phyloP scores from a whole-genome alignment of 495 filamentous ascomycete genomes.

The Platismatia glauca region DNA sequence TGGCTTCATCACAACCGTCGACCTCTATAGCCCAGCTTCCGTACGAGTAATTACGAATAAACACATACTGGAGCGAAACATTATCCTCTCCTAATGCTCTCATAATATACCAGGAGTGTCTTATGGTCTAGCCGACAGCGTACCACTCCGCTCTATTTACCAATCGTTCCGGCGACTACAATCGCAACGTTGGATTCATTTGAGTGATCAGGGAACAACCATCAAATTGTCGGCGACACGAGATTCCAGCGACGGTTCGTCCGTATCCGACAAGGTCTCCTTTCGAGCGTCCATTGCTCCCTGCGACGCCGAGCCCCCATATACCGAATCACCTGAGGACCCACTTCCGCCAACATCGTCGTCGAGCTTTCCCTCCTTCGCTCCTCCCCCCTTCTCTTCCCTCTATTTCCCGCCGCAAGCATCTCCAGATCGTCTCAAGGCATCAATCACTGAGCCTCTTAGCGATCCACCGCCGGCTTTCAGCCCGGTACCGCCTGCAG shows the following conservation, averaged over 20 bases:
- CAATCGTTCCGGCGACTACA: not conserved
- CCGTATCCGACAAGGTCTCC: conserved; percentile 51
- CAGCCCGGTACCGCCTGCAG: conserved; percentile 34
- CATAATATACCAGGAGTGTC: not conserved
- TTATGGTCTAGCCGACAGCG: not conserved
- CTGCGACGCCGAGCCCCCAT: conserved; percentile 41
- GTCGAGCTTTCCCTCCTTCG: conserved; percentile 12
- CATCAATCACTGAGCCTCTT: conserved; percentile 46
- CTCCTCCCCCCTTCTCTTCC: conserved; percentile 22
- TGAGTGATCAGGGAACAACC: conserved; percentile 10
- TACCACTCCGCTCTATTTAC: not conserved
- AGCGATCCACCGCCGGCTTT: conserved; percentile 54
- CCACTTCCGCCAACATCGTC: conserved; percentile 9
- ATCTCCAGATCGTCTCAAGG: conserved; percentile 44
- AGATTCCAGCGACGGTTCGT: conserved; percentile 54
- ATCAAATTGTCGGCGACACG: conserved; percentile 65
- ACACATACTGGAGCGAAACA: not conserved
- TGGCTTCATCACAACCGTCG: not conserved
- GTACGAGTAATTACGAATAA: not conserved
- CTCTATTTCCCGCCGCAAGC: conserved; percentile 28
- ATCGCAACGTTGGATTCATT: not conserved
- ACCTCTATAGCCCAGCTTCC: not conserved
- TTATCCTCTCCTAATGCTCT: too few relatives aligned
- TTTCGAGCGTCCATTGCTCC: conserved; percentile 33
- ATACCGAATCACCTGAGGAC: conserved; percentile 32